Evolutionary conservation across 179 eudicot species (phyloP), one percentile per base, ranked within the genome.

Genomic region (Beta lomatogona): DNA sequence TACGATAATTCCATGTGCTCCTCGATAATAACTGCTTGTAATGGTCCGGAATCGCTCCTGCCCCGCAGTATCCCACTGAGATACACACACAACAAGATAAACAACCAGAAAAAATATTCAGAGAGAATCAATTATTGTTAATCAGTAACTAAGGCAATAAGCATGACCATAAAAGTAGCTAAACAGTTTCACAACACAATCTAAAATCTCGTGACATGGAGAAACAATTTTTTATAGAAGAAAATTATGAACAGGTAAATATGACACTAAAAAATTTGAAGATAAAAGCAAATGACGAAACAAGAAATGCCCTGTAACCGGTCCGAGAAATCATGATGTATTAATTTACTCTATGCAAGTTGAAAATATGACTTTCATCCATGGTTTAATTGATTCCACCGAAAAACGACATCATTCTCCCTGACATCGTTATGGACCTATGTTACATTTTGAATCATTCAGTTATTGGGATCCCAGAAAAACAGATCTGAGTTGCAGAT

Each of bases 1-100:
- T 82, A 90, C 93, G 48, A 90, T 90, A 52, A 90, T 90, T 72
- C 93, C 93, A 86, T 90, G 93, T 69, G 93, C 93, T 82, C 93
- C 93, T 44, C 93, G 86, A 86, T 90, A 90, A 81, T 90, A 90
- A 80, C 93, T 90, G 89, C 93, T 90, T 28, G 93, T 90, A 75
- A 90, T 90, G 5, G 93, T 90, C 48, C 93, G 83, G 80, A 90
- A 90, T 9, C 93, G 90, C 86, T 90, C 93, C 83, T 90, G 93
- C 72, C 93, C 93, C 67, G 93, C 93, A 81, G 90, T 86, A 79
- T 86, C 93, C 93, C 93, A 90, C 93, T 90, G 71, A 60, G 78
- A 28, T 55, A 78, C 64, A 83, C 59, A 68, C 41, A 25, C 8
- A 79, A 41, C 28, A 48, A 52, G 22, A 52, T 2, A 46, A 28